These are phyloP conservation scores for Metschnikowia lunata DNA, from an alignment of 805 yeast genomes.

Conservation along the genomic window DNA sequence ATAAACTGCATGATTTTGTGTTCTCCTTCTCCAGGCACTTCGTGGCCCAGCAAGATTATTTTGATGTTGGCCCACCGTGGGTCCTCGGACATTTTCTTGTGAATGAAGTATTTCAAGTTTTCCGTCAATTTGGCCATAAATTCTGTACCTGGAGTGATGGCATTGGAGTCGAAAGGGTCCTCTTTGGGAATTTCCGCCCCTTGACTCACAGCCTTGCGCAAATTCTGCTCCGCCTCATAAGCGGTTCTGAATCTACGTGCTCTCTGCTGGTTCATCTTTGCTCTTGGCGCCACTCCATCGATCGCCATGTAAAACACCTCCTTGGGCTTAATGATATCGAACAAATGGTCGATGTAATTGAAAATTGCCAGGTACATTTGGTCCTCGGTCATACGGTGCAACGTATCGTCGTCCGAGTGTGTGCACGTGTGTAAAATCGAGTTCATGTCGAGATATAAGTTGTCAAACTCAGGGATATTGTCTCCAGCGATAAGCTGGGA, in stretches of 20 bases:
- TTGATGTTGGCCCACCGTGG: conserved; percentile 78
- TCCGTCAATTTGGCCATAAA: conserved; percentile 87
- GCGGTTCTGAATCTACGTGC: conserved; percentile 94
- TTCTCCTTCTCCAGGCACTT: conserved; percentile 98
- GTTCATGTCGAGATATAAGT: conserved; percentile 94
- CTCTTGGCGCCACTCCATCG: conserved; percentile 98
- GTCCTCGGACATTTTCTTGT: conserved; percentile 82
- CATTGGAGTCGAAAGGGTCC: conserved; percentile 84
- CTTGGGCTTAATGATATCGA: conserved; percentile 81
- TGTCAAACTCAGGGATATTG: conserved; percentile 91
- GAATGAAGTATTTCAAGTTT: conserved; percentile 80
- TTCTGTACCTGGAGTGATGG: conserved; percentile 96
- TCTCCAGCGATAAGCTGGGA: conserved; percentile 78
- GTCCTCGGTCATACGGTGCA: conserved; percentile 72
- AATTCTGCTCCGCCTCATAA: conserved; percentile 78
- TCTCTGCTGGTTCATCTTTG: conserved; percentile 97
- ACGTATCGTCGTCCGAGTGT: conserved; percentile 64
- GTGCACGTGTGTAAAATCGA: conserved; percentile 93
- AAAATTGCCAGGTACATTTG: conserved; percentile 91
- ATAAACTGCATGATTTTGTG: conserved; percentile 95
- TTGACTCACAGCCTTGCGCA: conserved; percentile 64
- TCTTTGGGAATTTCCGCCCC: conserved; percentile 79
- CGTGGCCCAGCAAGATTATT: conserved; percentile 84
- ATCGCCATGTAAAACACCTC: conserved; percentile 91
- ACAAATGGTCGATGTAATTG: conserved; percentile 90